A percentile compares a stretch with the other conserved stretches of the same genome.
Evolutionary conservation across 2,329 filamentous ascomycete genomes (phyloP).

Genomic region (Epichloe uncinata): DNA sequence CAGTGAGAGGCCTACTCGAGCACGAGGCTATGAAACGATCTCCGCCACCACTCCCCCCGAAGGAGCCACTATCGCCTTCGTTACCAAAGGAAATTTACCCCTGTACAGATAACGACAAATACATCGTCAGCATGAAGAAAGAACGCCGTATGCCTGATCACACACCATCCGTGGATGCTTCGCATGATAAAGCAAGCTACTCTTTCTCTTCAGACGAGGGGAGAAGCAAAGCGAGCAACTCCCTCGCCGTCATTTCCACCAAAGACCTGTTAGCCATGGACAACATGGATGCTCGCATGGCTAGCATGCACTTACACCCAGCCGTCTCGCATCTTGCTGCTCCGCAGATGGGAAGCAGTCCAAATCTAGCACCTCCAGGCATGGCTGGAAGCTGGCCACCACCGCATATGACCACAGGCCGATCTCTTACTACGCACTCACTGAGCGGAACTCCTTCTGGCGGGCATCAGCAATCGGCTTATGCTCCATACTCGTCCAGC

Average conservation of each 20-base stretch:
- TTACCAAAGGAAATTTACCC: constrained; percentile 24
- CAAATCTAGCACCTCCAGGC: constrained; percentile 22
- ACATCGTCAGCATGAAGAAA: constrained; percentile 24
- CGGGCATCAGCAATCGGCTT: constrained; percentile 12
- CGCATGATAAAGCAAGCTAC: constrained; percentile 15
- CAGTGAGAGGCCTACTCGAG: constrained; percentile 40
- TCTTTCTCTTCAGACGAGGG: constrained; percentile 26
- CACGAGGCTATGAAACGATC: constrained; percentile 20
- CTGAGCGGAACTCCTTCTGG: constrained; percentile 14
- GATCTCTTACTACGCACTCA: constrained; percentile 18
- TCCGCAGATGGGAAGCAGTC: constrained; percentile 16
- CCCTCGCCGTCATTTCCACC: constrained; percentile 39
- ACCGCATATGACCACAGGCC: constrained; percentile 16
- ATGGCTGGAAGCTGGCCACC: constrained; percentile 14
- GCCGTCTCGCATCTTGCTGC: constrained; percentile 22
- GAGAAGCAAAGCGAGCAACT: constrained; percentile 19
- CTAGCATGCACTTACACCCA: constrained; percentile 27
- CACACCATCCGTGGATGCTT: constrained; percentile 15
- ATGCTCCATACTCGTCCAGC: constrained; percentile 12
- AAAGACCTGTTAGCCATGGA: constrained; percentile 38
- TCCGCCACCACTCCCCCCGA: constrained; percentile 6
- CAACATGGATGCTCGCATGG: constrained; percentile 26
- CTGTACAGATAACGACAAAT: constrained; percentile 27
- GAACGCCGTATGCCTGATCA: constrained; percentile 23
- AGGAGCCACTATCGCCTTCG: constrained; percentile 14